A percentile compares a stretch with the other conserved stretches of the same genome.
Evolutionary conservation across 352 stramenopile species (phyloP).

Genomic region (Phytophthora foliorum): DNA sequence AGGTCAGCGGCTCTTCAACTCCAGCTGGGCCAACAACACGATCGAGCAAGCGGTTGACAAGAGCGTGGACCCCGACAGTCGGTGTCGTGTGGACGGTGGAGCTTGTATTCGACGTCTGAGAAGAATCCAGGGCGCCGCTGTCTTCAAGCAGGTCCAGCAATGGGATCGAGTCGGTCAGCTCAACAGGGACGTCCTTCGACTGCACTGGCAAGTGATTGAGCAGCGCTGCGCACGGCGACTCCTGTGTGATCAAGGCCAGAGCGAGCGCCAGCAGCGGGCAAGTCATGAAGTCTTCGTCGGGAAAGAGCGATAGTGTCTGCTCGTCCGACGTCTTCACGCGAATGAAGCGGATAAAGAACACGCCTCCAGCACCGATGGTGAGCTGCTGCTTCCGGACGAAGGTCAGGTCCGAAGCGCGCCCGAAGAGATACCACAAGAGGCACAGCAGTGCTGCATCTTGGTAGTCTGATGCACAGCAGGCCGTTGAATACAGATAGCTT

Average conservation of each 20-base stretch:
- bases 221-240: background rate
- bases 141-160: conserved; percentile 5
- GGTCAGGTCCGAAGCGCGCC: background rate
- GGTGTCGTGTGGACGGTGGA: background rate
- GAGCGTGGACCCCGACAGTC: background rate
- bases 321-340: conserved; percentile 41
- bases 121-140: background rate
- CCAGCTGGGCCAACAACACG: background rate
- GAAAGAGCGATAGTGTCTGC: conserved; percentile 41
- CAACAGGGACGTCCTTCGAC: background rate
- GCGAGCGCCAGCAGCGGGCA: conserved; percentile 33
- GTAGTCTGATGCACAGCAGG: too few species aligned
- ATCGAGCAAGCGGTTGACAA: too few species aligned
- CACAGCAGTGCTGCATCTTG: background rate
- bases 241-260: background rate
- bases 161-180: conserved; percentile 2
- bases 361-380: conserved; percentile 15
- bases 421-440: background rate
- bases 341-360: conserved; percentile 24
- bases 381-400: conserved; percentile 26
- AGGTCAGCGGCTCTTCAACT: background rate
- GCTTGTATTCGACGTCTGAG: background rate
- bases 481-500: too few species aligned
- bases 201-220: conserved; percentile 4
- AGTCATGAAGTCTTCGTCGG: conserved; percentile 21